Conservation (phyloP, 2,329 filamentous ascomycete genomes). For the Gnomoniopsis sp. region DNA sequence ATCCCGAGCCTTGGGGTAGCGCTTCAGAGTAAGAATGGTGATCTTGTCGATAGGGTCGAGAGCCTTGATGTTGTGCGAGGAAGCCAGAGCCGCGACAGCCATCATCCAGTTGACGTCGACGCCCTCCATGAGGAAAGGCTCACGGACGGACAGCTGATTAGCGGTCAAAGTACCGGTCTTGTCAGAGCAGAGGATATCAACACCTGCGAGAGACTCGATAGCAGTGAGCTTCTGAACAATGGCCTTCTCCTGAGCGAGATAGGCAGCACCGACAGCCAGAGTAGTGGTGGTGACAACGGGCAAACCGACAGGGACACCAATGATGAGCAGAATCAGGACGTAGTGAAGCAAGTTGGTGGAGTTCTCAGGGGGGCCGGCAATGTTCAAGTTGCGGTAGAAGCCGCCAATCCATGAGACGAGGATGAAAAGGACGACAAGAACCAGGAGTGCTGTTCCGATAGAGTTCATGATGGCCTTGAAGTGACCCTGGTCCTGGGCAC, state of each 20-base stretch:
- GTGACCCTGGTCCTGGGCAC: constrained; percentile 72
- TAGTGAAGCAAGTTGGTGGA: constrained; percentile 66
- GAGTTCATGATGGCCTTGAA: constrained; percentile 81
- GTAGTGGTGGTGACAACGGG: constrained; percentile 77
- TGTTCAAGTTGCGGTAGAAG: constrained; percentile 69
- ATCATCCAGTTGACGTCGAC: constrained; percentile 83
- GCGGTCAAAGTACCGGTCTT: constrained; percentile 77
- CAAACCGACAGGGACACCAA: constrained; percentile 77
- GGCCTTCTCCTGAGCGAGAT: constrained; percentile 72
- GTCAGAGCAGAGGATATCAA: constrained; percentile 77
- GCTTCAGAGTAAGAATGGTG: constrained; percentile 71
- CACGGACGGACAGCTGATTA: constrained; percentile 73
- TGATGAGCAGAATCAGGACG: constrained; percentile 68
- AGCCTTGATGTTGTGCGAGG: constrained; percentile 75
- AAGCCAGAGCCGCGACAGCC: constrained; percentile 72
- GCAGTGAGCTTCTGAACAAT: constrained; percentile 78
- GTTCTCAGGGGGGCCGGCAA: constrained; percentile 55
- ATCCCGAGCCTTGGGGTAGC: constrained; percentile 73
- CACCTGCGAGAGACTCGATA: constrained; percentile 72
- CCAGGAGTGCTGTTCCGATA: constrained; percentile 70
- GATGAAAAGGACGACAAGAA: constrained; percentile 76
- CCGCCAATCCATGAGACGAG: constrained; percentile 73
- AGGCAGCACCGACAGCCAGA: constrained; percentile 72
- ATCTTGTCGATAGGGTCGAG: constrained; percentile 79
- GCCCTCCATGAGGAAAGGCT: constrained; percentile 73